These are phyloP conservation scores for Pisolithus microcarpus DNA, from an alignment of 768 basidiomycete genomes.

Conservation along the genomic window DNA sequence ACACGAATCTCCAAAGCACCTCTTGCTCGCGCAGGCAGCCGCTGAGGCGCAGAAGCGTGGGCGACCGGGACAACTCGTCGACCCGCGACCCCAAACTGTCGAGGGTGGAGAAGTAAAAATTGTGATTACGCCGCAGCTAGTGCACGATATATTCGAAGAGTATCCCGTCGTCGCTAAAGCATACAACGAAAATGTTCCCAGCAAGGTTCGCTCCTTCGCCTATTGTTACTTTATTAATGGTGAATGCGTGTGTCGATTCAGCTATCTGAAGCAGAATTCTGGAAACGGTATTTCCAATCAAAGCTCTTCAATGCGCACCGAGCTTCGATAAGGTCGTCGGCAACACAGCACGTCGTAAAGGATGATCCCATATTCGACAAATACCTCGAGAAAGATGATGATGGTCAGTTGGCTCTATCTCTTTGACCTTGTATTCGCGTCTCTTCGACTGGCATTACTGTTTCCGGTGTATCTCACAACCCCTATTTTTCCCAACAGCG, in stretches of 20 bases:
- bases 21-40: constrained; percentile 69
- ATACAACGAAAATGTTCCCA: constrained; percentile 88
- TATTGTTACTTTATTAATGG: constrained; percentile 1
- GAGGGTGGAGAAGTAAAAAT: constrained; percentile 85
- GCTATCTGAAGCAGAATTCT: constrained; percentile 89
- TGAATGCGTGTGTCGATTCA: constrained; percentile 25
- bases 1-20: constrained; percentile 42
- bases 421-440: neutral
- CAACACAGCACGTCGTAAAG: constrained; percentile 76
- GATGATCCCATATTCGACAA: constrained; percentile 93
- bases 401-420: constrained; percentile 50
- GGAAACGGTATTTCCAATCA: constrained; percentile 95
- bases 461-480: neutral
- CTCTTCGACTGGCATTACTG: neutral
- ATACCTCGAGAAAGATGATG: constrained; percentile 94
- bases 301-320: constrained; percentile 93
- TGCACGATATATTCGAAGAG: constrained; percentile 96
- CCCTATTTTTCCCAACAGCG: constrained; percentile 33
- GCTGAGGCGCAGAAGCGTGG: constrained; percentile 70
- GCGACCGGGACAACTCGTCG: constrained; percentile 79
- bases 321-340: constrained; percentile 84
- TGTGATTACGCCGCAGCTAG: constrained; percentile 82
- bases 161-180: constrained; percentile 92
- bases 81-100: constrained; percentile 78
- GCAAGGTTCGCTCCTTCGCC: constrained; percentile 44